Evolutionary conservation across 495 filamentous ascomycete genomes (phyloP).

Genomic region (Oleoguttula mirabilis): DNA sequence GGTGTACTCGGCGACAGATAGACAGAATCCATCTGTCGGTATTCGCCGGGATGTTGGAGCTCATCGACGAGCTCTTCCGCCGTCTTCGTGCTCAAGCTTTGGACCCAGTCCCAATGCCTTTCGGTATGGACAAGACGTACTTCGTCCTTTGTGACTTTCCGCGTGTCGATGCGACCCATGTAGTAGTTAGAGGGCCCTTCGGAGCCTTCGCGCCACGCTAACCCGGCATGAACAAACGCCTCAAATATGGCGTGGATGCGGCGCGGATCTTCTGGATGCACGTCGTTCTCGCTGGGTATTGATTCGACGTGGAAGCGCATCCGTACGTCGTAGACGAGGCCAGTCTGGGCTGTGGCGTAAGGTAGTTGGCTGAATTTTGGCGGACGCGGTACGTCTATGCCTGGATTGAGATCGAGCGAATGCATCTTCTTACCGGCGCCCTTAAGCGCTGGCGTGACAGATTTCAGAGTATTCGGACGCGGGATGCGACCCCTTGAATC

Average conservation of each 20-base stretch:
- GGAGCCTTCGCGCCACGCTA: constrained; percentile 32
- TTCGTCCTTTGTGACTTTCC: constrained; percentile 63
- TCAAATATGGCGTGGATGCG: constrained; percentile 84
- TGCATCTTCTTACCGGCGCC: not conserved
- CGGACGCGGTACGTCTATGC: constrained; percentile 8
- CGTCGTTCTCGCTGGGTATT: constrained; percentile 41
- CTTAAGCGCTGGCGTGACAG: constrained; percentile 1
- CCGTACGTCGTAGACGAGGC: constrained; percentile 74
- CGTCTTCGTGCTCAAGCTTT: constrained; percentile 43
- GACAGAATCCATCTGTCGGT: constrained; percentile 56
- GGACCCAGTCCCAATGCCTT: constrained; percentile 66
- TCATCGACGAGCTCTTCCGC: constrained; percentile 53
- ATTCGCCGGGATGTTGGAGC: constrained; percentile 33
- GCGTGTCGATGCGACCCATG: constrained; percentile 63
- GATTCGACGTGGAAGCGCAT: constrained; percentile 87
- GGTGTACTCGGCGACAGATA: constrained; percentile 80
- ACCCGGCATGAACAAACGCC: constrained; percentile 62
- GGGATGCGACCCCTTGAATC: not conserved
- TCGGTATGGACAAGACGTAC: constrained; percentile 63
- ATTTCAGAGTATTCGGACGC: not conserved
- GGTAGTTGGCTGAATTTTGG: constrained; percentile 22
- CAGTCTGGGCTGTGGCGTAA: constrained; percentile 37
- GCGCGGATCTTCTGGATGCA: constrained; percentile 88
- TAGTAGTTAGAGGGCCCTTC: constrained; percentile 39
- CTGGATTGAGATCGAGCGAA: not conserved